Evolutionary conservation across 768 basidiomycete genomes (phyloP).

Genomic region (Rubroboletus pulcherrimus): DNA sequence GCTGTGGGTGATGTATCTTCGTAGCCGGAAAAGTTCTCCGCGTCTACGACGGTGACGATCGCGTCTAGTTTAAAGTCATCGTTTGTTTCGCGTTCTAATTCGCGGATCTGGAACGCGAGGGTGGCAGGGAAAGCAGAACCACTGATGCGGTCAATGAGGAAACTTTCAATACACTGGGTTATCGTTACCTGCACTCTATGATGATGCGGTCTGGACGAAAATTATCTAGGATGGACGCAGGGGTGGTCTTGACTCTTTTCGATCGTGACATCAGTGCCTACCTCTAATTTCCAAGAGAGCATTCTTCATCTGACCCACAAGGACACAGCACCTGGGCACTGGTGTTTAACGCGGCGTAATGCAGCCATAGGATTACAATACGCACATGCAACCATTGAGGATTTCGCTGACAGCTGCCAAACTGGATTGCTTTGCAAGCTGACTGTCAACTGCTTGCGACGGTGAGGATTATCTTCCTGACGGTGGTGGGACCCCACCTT

Average conservation of each 20-base stretch:
- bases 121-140: conserved; percentile 97
- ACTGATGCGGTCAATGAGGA: conserved; percentile 35
- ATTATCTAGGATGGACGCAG: conserved; percentile 51
- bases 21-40: conserved; percentile 89
- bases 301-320: conserved; percentile 92
- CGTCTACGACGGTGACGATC: conserved; percentile 87
- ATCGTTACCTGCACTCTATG: conserved; percentile 85
- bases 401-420: conserved; percentile 90
- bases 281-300: conserved; percentile 87
- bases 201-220: conserved; percentile 87
- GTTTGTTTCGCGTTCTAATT: conserved; percentile 75
- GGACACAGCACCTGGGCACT: conserved; percentile 74
- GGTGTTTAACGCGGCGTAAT: neutral
- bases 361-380: conserved; percentile 1
- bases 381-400: conserved; percentile 90
- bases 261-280: conserved; percentile 25
- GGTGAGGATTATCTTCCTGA: neutral
- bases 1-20: conserved; percentile 91
- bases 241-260: neutral
- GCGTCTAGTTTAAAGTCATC: conserved; percentile 81
- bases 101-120: conserved; percentile 89
- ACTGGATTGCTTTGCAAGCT: conserved; percentile 81
- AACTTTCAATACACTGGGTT: neutral
- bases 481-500: conserved; percentile 47
- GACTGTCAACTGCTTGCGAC: conserved; percentile 71